A percentile compares a stretch with the other conserved stretches of the same genome.
phyloP scores from a whole-genome alignment of 2,329 filamentous ascomycete species.

The Aureobasidium uvarum region DNA sequence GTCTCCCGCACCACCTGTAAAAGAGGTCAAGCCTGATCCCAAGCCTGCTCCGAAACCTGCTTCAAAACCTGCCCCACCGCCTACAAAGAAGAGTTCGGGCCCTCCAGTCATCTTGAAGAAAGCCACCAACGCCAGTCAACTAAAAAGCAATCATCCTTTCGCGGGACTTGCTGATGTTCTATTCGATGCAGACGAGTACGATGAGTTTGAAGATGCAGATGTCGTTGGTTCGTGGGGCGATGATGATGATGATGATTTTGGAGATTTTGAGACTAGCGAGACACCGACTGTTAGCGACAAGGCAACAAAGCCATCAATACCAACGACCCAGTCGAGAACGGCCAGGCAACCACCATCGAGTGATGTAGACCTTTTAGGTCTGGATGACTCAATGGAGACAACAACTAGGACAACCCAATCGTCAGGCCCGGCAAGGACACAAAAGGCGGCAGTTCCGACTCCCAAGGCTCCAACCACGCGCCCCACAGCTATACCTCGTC shows the following conservation, averaged over 20 bases:
- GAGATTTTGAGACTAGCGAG: constrained; percentile 34
- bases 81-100: not conserved
- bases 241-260: constrained; percentile 39
- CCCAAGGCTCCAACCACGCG: constrained; percentile 31
- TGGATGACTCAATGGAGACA: constrained; percentile 29
- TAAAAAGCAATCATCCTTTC: constrained; percentile 17
- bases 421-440: constrained; percentile 10
- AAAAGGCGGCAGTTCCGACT: constrained; percentile 38
- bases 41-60: not conserved
- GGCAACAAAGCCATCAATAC: not conserved
- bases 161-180: constrained; percentile 27
- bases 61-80: not conserved
- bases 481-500: not conserved
- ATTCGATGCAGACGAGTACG: constrained; percentile 33
- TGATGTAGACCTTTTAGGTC: constrained; percentile 34
- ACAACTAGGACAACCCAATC: not conserved
- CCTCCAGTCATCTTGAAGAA: constrained; percentile 5
- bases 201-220: constrained; percentile 30
- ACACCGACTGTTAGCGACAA: not conserved
- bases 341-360: not conserved
- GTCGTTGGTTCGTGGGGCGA: constrained; percentile 30
- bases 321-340: not conserved
- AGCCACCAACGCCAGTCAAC: constrained; percentile 13
- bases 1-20: not conserved
- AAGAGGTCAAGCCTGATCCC: not conserved